phyloP scores from a whole-genome alignment of 176 grass and related monocot species.

The Cocos nucifera region DNA sequence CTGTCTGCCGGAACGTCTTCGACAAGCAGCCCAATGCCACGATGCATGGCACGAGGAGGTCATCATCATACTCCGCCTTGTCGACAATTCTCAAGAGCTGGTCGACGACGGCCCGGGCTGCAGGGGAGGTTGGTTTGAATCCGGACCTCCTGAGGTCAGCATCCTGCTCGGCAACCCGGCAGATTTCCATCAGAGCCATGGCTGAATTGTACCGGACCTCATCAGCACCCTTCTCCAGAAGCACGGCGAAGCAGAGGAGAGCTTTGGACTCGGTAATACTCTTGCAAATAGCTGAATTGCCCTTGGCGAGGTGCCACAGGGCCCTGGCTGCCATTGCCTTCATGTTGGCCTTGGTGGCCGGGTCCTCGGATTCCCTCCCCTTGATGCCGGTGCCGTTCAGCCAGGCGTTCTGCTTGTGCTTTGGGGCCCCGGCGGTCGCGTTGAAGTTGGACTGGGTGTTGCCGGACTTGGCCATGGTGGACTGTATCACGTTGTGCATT shows the following conservation, averaged over 20 bases:
- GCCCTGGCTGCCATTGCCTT: neutral
- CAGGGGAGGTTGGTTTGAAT: neutral
- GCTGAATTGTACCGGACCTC: neutral
- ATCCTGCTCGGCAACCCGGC: neutral
- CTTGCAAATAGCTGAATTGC: neutral
- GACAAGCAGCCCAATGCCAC: neutral
- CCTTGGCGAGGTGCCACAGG: neutral
- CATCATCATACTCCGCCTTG: neutral
- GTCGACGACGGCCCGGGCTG: neutral
- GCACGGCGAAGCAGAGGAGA: neutral
- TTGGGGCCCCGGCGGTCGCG: neutral
- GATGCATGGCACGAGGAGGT: neutral
- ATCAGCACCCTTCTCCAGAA: neutral
- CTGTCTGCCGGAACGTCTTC: neutral
- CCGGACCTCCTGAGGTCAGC: neutral
- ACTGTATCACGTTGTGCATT: constrained; percentile 37
- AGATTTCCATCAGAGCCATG: neutral
- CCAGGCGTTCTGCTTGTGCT: no score
- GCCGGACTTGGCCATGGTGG: constrained; percentile 56
- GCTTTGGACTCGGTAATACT: neutral
- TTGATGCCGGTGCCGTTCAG: no score
- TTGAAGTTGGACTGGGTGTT: neutral
- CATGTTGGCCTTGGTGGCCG: neutral
- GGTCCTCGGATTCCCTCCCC: neutral
- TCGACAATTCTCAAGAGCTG: neutral